Evolutionary conservation across 2,329 filamentous ascomycete genomes (phyloP), one percentile per base, ranked within the genome.

Genomic region (Dactylonectria macrodidyma): DNA sequence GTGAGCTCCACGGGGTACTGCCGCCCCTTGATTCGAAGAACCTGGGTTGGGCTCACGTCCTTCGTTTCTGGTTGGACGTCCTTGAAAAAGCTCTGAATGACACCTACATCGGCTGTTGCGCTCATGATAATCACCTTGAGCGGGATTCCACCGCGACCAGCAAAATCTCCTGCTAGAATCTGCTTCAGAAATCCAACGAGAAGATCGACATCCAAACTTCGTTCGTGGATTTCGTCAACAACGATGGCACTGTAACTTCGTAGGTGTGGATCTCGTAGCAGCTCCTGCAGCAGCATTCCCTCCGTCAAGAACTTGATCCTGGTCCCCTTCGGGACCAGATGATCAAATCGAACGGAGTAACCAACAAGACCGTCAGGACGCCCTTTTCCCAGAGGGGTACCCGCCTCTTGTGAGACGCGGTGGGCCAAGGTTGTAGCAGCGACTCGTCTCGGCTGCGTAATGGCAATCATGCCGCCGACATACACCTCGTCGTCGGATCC

Each of bases 121-220:
- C 95, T 98, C 96, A 99, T 99, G 77, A 98, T 89, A 38, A 97
- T 89, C 3, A 98, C 90, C 79, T 97, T 98, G 63, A 99, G 83
- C 1, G 93, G 91, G 34, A 92, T 84, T 5, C 92, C 93, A 8
- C 91, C 90, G 5, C 92, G 89, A 7, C 90, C 90, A 51, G 88
- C 85, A 44, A 89, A 87, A 62, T 90, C 85, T 2, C 87, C 85
- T 1, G 86, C 84, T 1, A 96, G 83, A 54, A 98, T 88, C 68
- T 93, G 92, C 77, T 93, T 93, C 69, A 99, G 79, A 71, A 99
- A 98, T 0, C 96, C 96, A 30, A 97, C 86, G 10, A 98, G 86
- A 30, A 99, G 83, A 82, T 99, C 96, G 8, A 98, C 95, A 78
- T 98, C 97, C 24, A 98, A 89, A 73, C 95, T 97, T 74, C 96